Evolutionary conservation across 768 basidiomycete genomes (phyloP).

Genomic region (Agrocybe praecox): DNA sequence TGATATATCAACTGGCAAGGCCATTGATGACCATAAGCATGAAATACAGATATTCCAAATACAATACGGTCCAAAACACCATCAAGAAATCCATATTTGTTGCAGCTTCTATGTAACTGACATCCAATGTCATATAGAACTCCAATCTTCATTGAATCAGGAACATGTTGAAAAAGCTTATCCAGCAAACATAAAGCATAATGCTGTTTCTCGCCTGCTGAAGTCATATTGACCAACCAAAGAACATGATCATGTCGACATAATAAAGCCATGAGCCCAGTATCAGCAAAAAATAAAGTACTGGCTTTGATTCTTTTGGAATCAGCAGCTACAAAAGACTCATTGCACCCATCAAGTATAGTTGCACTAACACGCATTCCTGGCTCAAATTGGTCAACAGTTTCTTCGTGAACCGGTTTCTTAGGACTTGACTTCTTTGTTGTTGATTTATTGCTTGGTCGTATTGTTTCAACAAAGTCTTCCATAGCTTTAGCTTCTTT

Average conservation of each 20-base stretch:
- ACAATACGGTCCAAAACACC: slow-evolving; percentile 20
- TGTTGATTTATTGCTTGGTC: too few relatives aligned
- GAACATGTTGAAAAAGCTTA: slow-evolving; percentile 32
- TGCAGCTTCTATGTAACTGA: slow-evolving; percentile 26
- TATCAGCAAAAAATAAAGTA: slow-evolving; percentile 30
- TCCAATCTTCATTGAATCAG: slow-evolving; percentile 19
- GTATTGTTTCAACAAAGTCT: too few relatives aligned
- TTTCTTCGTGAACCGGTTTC: not conserved
- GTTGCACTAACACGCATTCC: slow-evolving; percentile 26
- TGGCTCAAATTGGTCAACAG: slow-evolving; percentile 18
- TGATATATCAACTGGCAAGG: slow-evolving; percentile 36
- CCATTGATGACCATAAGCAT: slow-evolving; percentile 42
- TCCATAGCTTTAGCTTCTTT: too few relatives aligned
- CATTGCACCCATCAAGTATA: slow-evolving; percentile 32
- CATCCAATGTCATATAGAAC: slow-evolving; percentile 40
- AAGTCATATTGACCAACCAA: slow-evolving; percentile 37
- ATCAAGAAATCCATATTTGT: slow-evolving; percentile 26
- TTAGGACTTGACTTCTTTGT: too few relatives aligned
- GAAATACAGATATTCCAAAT: slow-evolving; percentile 36
- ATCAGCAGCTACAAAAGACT: slow-evolving; percentile 32
- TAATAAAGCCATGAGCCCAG: slow-evolving; percentile 37
- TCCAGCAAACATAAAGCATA: slow-evolving; percentile 31
- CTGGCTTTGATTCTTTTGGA: slow-evolving; percentile 24
- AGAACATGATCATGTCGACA: slow-evolving; percentile 37
- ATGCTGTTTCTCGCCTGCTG: slow-evolving; percentile 34